Evolutionary conservation across 1,139 yeast genomes (phyloP), one percentile per base, ranked within the genome.

Genomic region (Keqinozyma sinolaborantium): DNA sequence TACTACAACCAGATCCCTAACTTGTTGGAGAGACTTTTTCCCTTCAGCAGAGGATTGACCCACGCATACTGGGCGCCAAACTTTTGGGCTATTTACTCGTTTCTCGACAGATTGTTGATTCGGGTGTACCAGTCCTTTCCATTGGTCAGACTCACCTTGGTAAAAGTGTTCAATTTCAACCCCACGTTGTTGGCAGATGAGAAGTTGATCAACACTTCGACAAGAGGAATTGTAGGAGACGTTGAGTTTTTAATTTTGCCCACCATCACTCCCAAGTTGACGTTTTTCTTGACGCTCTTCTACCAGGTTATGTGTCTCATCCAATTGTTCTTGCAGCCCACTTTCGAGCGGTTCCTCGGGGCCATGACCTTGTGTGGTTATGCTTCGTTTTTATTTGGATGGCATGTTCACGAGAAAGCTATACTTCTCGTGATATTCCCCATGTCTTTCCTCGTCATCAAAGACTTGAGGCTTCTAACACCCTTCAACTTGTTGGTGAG

Each of bases 1-100:
- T 77, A 79, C 50, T 66, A 77, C 45, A 66, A 71, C 5, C 83
- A 81, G 26, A 51, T 84, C 31, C 83, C 85, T 1, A 78, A 86
- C 40, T 60, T 92, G 12, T 31, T 86, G 9, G 54, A 65, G 4
- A 67, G 98, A 30, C 60, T 94, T 25, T 92, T 92, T 58, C 98
- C 98, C 4, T 92, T 92, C 52, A 83, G 95, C 31, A 73, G 98
- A 51, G 98, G 98, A 1, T 69, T 94, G 25, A 92, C 97, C 4
- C 98, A 94, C 57, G 97, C 97, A 0, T 94, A 94, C 60, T 92
- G 98, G 98, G 98, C 98, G 1, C 98, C 98, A 4, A 92, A 92
- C 48, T 66, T 88, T 32, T 92, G 99, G 99, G 96, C 98, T 0
- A 48, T 92, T 9, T 92, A 92, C 56, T 85, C 97, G 1, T 83